A percentile compares a stretch with the other conserved stretches of the same genome.
These are phyloP conservation scores for Knoxia roxburghii DNA, from an alignment of 257 asterid genomes.

Conservation along the genomic window DNA sequence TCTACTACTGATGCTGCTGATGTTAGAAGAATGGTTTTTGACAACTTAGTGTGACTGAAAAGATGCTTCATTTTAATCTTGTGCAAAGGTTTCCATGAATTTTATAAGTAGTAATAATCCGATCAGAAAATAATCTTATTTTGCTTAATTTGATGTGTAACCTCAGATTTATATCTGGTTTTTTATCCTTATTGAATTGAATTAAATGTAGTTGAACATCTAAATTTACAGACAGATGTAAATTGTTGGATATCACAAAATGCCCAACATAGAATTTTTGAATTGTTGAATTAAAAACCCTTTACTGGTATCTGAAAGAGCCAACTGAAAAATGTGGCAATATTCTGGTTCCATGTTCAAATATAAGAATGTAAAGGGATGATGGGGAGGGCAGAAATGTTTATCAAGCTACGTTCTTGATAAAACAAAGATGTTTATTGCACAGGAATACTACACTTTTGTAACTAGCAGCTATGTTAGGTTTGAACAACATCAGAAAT, in stretches of 20 bases:
- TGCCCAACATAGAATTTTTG: slow-evolving; percentile 67
- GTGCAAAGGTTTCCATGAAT: no score
- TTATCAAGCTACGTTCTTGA: not conserved
- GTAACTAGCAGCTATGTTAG: no score
- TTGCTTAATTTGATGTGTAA: no score
- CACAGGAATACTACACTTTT: no score
- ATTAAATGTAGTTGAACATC: not conserved
- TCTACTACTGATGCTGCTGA: no score
- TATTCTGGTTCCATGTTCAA: slow-evolving; percentile 38
- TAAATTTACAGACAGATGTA: not conserved
- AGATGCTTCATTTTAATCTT: no score
- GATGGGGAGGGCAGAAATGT: not conserved
- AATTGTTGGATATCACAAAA: slow-evolving; percentile 27
- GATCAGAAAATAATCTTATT: no score
- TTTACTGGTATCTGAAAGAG: slow-evolving; percentile 58
- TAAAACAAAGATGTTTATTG: no score
- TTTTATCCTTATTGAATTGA: not conserved
- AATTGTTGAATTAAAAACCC: slow-evolving; percentile 66
- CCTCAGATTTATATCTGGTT: not conserved
- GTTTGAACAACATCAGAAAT: not conserved
- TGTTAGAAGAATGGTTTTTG: no score
- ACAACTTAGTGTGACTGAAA: no score
- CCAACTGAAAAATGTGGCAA: slow-evolving; percentile 12
- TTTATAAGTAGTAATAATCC: no score
- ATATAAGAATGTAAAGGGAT: slow-evolving; percentile 40